Evolutionary conservation across 495 filamentous ascomycete species (phyloP), one percentile per base, ranked within the genome.

Genomic region (Amorphotheca resinae): DNA sequence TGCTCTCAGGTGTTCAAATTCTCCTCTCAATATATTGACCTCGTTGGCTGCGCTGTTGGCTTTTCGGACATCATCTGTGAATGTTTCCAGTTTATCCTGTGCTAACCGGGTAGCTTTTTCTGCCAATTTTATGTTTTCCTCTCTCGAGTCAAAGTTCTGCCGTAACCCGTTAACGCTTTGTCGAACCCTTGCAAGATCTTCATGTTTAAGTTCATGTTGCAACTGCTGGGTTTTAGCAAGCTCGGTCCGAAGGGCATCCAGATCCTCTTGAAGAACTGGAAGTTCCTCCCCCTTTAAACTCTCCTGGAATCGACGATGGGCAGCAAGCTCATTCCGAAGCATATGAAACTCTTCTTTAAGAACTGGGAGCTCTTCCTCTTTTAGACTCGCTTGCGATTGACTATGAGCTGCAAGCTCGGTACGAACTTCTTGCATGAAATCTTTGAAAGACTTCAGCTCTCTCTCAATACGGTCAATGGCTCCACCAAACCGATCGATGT

Each of bases 371-470:
- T 36, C 32, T 44, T 23, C 15, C 25, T 15, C 14, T 37, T 26
- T 22, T 50, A 18, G n/a, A 22, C n/a, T 39, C 22, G 7, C 11
- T 9, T 39, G 16, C 11, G 9, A 21, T 39, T 39, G 37, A 2
- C 34, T 11, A 37, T 37, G n/a, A 7, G 37, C 22, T 2, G 18
- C 22, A 28, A 26, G 38, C 16, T 40, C 38, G 25, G 38, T 22
- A 3, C 48, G 51, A 18, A 49, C 30, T 21, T 52, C 45, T 4
- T 33, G 18, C 43, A 57, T 54, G 35, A 54, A 52, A 14, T 45
- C 43, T 32, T 33, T 49, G n/a, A 57, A 45, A 12, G 6, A 8
- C 21, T 33, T 15, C 51, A 57, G 47, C 4, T 49, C 43, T 30
- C 22, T 25, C 20, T 57, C 54, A 5, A 57, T 48, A 7, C 51